Conservation (phyloP, 208 protist genomes). For the Acanthamoeba lenticulata region DNA sequence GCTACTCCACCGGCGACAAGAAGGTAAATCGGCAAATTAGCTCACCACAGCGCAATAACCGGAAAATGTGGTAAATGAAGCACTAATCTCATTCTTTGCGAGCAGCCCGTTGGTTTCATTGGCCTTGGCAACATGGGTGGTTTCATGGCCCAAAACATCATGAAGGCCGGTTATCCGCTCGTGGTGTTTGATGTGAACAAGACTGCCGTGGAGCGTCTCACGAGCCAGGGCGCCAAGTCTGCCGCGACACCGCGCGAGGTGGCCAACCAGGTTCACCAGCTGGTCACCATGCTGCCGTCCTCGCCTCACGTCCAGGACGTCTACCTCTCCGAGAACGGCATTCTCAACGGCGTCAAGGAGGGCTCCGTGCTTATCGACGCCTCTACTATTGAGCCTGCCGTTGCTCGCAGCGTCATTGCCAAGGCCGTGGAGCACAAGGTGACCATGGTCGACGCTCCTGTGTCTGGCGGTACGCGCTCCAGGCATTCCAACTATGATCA, state of each 20-base stretch:
- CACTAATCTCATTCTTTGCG: background rate
- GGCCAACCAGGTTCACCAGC: slow-evolving; percentile 72
- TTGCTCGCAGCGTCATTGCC: slow-evolving; percentile 71
- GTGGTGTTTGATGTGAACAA: slow-evolving; percentile 83
- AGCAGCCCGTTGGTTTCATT: slow-evolving; percentile 85
- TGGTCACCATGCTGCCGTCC: slow-evolving; percentile 91
- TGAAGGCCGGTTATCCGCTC: slow-evolving; percentile 77
- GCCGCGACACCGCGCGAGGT: slow-evolving; percentile 66
- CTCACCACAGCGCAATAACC: no score
- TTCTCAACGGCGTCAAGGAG: slow-evolving; percentile 70
- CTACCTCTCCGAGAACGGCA: slow-evolving; percentile 62
- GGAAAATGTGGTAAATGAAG: background rate
- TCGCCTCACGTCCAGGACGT: slow-evolving; percentile 46
- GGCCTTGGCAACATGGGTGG: slow-evolving; percentile 89
- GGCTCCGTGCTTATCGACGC: slow-evolving; percentile 87
- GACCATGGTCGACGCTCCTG: slow-evolving; percentile 89
- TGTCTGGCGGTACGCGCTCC: slow-evolving; percentile 87
- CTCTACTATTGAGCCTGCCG: slow-evolving; percentile 87
- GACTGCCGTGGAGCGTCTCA: slow-evolving; percentile 15
- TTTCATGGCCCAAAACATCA: slow-evolving; percentile 83
- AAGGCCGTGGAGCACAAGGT: slow-evolving; percentile 46
- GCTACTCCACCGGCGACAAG: background rate
- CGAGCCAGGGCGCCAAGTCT: background rate
- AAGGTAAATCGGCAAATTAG: no score
- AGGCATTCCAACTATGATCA: no score